A percentile compares a stretch with the other conserved stretches of the same genome.
Conservation (phyloP, 1,284 basidiomycete genomes). For the Pterulicium gracile region DNA sequence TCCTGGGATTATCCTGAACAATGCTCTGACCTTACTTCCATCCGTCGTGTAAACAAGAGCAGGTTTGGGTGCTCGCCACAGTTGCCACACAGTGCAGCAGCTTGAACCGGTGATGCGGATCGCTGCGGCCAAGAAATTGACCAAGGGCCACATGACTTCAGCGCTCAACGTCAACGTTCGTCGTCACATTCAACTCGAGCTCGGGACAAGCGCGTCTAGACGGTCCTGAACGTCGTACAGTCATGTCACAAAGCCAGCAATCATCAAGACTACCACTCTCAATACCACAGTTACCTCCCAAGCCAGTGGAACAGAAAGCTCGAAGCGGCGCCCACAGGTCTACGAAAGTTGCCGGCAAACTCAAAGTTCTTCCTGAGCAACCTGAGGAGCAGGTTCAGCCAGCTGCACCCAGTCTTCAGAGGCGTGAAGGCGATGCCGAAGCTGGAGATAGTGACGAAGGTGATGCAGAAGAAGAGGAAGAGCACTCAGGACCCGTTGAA, state of each 20-base stretch:
- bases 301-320: slow-evolving; percentile 31
- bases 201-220: too few relatives aligned
- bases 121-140: too few relatives aligned
- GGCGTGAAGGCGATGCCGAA: slow-evolving; percentile 30
- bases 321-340: slow-evolving; percentile 72
- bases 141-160: too few relatives aligned
- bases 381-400: slow-evolving; percentile 43
- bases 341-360: slow-evolving; percentile 81
- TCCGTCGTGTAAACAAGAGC: too few relatives aligned
- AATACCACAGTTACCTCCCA: neutral
- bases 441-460: slow-evolving; percentile 64
- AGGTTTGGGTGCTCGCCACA: too few relatives aligned
- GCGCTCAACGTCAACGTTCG: too few relatives aligned
- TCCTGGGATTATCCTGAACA: too few relatives aligned
- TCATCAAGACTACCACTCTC: neutral
- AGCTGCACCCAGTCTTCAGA: slow-evolving; percentile 15
- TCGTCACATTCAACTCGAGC: too few relatives aligned
- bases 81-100: too few relatives aligned
- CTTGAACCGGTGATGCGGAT: too few relatives aligned
- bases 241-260: neutral
- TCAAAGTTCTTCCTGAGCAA: slow-evolving; percentile 91
- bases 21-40: too few relatives aligned
- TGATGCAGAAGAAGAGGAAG: slow-evolving; percentile 58
- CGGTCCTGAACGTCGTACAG: too few relatives aligned
- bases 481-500: slow-evolving; percentile 39